Evolutionary conservation across 1,284 basidiomycete species (phyloP).

Genomic region (Tremellales sp.): DNA sequence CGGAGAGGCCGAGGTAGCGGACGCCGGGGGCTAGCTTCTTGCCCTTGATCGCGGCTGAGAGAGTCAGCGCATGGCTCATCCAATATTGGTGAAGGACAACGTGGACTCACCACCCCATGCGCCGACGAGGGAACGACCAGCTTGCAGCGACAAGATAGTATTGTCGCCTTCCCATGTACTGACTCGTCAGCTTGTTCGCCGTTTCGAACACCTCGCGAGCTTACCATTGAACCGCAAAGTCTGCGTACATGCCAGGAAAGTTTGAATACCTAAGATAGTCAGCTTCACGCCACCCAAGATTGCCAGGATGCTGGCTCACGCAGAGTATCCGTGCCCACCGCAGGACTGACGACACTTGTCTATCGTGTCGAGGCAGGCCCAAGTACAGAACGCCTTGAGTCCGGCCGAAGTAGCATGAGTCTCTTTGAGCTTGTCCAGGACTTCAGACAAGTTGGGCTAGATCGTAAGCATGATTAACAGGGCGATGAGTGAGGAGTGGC

Average conservation of each 20-base stretch:
- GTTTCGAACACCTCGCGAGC: background rate
- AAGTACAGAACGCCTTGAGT: conserved; percentile 60
- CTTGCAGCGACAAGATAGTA: conserved; percentile 54
- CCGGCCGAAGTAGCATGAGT: conserved; percentile 58
- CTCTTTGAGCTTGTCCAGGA: conserved; percentile 55
- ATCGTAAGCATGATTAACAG: conserved; percentile 8
- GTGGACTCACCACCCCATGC: conserved; percentile 49
- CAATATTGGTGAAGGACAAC: too few relatives aligned
- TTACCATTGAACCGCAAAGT: conserved; percentile 54
- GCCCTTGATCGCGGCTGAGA: conserved; percentile 49
- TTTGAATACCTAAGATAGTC: conserved; percentile 49
- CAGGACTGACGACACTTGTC: conserved; percentile 56
- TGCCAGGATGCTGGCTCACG: conserved; percentile 26
- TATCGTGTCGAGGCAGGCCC: conserved; percentile 56
- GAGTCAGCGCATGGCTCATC: background rate
- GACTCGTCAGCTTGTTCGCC: background rate
- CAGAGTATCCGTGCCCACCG: conserved; percentile 58
- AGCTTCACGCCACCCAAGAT: background rate
- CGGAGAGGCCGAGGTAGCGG: conserved; percentile 51
- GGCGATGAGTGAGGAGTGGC: conserved; percentile 5
- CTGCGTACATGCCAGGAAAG: conserved; percentile 55
- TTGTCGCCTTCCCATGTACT: conserved; percentile 58
- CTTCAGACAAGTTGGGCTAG: conserved; percentile 43
- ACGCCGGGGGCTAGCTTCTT: conserved; percentile 52
- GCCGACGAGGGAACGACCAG: conserved; percentile 53